A percentile compares a stretch with the other conserved stretches of the same genome.
Conservation (phyloP, 805 yeast genomes). For the Trichomonascus vanleenenianus region DNA sequence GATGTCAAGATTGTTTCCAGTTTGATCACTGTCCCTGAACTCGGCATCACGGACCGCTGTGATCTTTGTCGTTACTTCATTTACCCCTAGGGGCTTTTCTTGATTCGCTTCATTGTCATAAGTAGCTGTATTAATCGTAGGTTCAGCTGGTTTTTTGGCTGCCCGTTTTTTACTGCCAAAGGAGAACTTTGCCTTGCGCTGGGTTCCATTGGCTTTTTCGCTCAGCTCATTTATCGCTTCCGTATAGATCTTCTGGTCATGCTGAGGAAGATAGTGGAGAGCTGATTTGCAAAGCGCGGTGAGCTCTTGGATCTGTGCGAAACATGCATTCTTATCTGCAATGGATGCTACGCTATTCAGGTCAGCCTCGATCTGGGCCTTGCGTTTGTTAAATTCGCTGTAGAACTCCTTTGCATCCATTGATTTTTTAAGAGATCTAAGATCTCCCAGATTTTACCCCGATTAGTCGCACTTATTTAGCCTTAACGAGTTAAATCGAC, state of each 20-base stretch:
- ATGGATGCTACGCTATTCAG: neutral
- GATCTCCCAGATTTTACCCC: too few species aligned
- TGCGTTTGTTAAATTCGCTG: conserved; percentile 7
- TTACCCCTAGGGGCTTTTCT: neutral
- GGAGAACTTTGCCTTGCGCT: too few species aligned
- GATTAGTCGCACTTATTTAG: too few species aligned
- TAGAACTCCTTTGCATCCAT: conserved; percentile 12
- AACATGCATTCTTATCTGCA: conserved; percentile 4
- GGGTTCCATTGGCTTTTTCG: neutral
- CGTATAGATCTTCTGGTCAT: conserved; percentile 16
- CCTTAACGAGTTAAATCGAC: too few species aligned
- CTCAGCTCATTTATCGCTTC: conserved; percentile 3
- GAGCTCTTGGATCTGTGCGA: conserved; percentile 8
- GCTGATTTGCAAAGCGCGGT: conserved; percentile 9
- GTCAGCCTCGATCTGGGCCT: conserved; percentile 1
- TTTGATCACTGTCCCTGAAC: neutral
- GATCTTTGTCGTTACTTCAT: neutral
- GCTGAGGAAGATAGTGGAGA: conserved; percentile 10
- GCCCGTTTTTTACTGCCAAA: neutral
- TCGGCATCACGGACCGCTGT: neutral
- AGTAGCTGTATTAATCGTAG: neutral
- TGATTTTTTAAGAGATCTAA: neutral
- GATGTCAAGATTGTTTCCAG: conserved; percentile 1
- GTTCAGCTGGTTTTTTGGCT: neutral
- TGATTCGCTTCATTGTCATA: too few species aligned